These are phyloP conservation scores for Thymus quinquecostatus DNA, from an alignment of 257 asterid genomes.

Conservation along the genomic window DNA sequence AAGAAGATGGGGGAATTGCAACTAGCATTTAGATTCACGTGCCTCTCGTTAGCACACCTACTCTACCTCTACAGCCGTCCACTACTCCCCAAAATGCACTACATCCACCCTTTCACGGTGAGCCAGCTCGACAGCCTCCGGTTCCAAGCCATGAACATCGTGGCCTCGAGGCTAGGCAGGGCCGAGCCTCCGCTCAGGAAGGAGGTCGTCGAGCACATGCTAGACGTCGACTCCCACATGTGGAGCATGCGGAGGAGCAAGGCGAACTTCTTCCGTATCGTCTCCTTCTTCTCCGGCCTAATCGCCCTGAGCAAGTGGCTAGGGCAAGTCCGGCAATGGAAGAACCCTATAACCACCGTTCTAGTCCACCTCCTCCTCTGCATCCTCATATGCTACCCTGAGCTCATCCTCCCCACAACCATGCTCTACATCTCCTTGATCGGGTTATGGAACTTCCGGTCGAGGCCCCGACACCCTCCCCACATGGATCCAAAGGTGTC, in stretches of 20 bases:
- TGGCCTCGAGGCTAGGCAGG: slow-evolving; percentile 56
- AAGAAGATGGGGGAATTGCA: slow-evolving; percentile 76
- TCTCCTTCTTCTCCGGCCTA: slow-evolving; percentile 49
- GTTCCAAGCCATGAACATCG: slow-evolving; percentile 62
- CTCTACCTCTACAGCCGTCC: slow-evolving; percentile 57
- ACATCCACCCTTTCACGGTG: slow-evolving; percentile 61
- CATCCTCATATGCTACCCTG: slow-evolving; percentile 61
- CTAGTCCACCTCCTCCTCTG: slow-evolving; percentile 56
- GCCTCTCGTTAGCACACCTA: slow-evolving; percentile 51
- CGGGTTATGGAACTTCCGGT: slow-evolving; percentile 58
- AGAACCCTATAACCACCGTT: slow-evolving; percentile 55
- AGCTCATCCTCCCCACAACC: slow-evolving; percentile 55
- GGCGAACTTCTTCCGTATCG: slow-evolving; percentile 67
- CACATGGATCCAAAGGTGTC: slow-evolving; percentile 71
- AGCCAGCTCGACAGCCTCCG: slow-evolving; percentile 61
- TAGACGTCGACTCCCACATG: slow-evolving; percentile 72
- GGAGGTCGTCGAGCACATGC: slow-evolving; percentile 81
- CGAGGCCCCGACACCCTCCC: slow-evolving; percentile 61
- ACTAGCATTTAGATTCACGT: slow-evolving; percentile 63
- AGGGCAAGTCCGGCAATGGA: slow-evolving; percentile 55
- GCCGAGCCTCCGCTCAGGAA: slow-evolving; percentile 74
- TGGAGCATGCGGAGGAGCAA: slow-evolving; percentile 89
- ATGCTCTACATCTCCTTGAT: slow-evolving; percentile 63
- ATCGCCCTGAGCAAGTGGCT: slow-evolving; percentile 57
- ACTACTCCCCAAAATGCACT: slow-evolving; percentile 72